phyloP scores from a whole-genome alignment of 805 yeast genomes.

The Yamadazyma olivae region DNA sequence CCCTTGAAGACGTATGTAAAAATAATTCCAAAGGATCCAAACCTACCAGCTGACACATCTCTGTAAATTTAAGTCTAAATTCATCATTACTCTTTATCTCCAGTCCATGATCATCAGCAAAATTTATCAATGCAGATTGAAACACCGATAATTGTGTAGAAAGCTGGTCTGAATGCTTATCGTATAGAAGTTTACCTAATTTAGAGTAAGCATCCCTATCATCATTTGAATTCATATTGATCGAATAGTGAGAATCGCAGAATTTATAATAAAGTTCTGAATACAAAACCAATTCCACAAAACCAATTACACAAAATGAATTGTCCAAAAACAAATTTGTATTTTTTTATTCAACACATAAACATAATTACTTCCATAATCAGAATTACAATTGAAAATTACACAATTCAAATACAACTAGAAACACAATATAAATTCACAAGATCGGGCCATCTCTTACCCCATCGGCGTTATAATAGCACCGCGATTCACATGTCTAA shows the following conservation, averaged over 20 bases:
- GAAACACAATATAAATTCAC: no score
- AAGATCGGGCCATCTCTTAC: no score
- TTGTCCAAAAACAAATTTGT: no score
- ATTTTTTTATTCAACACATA: no score
- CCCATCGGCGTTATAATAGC: no score
- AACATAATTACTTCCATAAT: no score
- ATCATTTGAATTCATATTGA: neutral
- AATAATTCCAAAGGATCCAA: slow-evolving; percentile 67
- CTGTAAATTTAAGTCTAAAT: slow-evolving; percentile 68
- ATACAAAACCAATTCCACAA: no score
- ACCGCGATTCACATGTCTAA: no score
- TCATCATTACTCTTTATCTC: slow-evolving; percentile 64
- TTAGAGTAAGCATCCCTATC: slow-evolving; percentile 38
- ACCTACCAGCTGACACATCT: slow-evolving; percentile 76
- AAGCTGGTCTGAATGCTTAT: slow-evolving; percentile 58
- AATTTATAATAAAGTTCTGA: no score
- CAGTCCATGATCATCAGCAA: slow-evolving; percentile 67
- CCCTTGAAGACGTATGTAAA: slow-evolving; percentile 26
- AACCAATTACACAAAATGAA: no score
- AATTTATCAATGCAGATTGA: slow-evolving; percentile 71
- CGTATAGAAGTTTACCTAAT: slow-evolving; percentile 49
- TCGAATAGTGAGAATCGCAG: neutral
- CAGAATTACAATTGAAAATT: no score
- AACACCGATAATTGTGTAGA: slow-evolving; percentile 72
- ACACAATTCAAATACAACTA: no score